Evolutionary conservation across 805 yeast genomes (phyloP), one percentile per base, ranked within the genome.

Genomic region (Yamadazyma paraphyllophila): DNA sequence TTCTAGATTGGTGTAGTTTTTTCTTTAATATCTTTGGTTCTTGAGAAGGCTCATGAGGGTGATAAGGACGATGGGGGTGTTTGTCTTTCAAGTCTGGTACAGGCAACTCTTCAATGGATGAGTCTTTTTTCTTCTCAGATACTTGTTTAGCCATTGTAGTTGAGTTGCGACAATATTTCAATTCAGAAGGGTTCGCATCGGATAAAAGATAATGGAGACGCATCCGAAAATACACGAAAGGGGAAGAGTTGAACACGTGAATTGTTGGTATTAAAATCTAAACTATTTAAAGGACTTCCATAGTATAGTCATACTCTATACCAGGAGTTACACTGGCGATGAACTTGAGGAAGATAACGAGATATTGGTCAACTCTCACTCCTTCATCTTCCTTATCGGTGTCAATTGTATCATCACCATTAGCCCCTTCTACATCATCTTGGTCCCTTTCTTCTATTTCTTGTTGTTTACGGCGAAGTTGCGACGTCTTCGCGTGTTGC

Each of bases 251-350:
- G 31, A 4, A 29, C 31, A 29, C 31, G 31, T 29, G 31, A 29
- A 29, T 29, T 29, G 29, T 8, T 7, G 29, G n/a, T 20, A 20
- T 20, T 29, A 29, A 29, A 29, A 11, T 29, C 31, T 29, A 29
- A 29, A 29, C 31, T 29, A 20, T 16, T 20, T 24, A 36, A 26
- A 86, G 80, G 1, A 96, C 97, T 63, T 90, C 91, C 97, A 92
- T 94, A n/a, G 99, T 94, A 62, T 90, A 90, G 58, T 94, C 99
- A 65, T 92, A 95, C 67, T 92, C 96, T 46, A 94, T 91, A 13
- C 97, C 96, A 0, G 99, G 99, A 1, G 96, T 91, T 7, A 94
- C 98, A 69, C 97, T 88, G 7, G 97, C 87, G 39, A 94, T 92
- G 60, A 94, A 94, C 67, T 94, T 94, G 58, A 94, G 74, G 63